Evolutionary conservation across 352 stramenopile species (phyloP).

Genomic region (Phytopythium mirpurense): DNA sequence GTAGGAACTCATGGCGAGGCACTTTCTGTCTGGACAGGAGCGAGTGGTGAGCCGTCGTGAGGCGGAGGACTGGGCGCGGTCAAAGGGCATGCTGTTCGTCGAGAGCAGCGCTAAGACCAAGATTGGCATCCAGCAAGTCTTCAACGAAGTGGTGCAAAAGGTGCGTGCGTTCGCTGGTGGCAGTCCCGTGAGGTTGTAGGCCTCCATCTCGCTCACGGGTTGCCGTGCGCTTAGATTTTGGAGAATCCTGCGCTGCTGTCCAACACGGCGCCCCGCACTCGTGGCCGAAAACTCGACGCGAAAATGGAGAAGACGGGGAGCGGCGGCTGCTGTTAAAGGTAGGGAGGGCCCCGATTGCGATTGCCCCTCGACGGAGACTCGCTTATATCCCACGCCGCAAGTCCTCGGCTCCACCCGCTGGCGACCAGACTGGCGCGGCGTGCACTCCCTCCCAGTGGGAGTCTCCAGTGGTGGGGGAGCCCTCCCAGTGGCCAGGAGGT

Average conservation of each 20-base stretch:
- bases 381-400: not conserved
- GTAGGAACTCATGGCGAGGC: not conserved
- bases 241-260: constrained; percentile 87
- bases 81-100: constrained; percentile 97
- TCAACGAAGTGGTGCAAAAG: constrained; percentile 98
- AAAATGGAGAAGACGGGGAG: constrained; percentile 52
- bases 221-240: constrained; percentile 63
- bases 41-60: constrained; percentile 90
- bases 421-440: not conserved
- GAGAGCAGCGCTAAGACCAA: constrained; percentile 97
- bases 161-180: constrained; percentile 28
- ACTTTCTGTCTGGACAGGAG: constrained; percentile 52
- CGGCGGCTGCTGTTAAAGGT: constrained; percentile 48
- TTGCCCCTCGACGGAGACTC: not conserved
- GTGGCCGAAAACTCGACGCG: constrained; percentile 50
- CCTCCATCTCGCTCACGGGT: too few relatives aligned
- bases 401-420: not conserved
- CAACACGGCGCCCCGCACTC: constrained; percentile 78
- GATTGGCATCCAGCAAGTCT: constrained; percentile 94
- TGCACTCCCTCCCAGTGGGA: too few relatives aligned
- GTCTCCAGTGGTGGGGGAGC: too few relatives aligned
- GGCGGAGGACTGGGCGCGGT: constrained; percentile 94
- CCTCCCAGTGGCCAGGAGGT: not conserved
- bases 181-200: too few relatives aligned
- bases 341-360: not conserved